Evolutionary conservation across 345 rosid species (phyloP), one percentile per base, ranked within the genome.

Genomic region (Kandelia obovata): DNA sequence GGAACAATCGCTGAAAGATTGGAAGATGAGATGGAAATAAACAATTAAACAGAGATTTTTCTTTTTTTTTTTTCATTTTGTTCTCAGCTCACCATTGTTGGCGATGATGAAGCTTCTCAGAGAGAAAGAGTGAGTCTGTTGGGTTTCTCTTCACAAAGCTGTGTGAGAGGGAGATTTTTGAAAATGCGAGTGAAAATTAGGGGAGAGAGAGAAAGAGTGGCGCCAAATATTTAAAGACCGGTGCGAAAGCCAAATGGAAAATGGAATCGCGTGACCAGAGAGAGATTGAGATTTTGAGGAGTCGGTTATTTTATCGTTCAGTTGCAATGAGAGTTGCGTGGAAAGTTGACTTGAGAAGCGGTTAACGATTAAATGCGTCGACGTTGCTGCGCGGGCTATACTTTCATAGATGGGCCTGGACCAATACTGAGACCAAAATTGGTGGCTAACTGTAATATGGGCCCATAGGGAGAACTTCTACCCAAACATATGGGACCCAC

Each of bases 31-130:
- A 6, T 52, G 30, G 64, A 60, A 75, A 39, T 28, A 10, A 75
- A 65, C 7, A 15, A 34, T 68, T 60, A 35, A 73, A 61, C 63
- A 17, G 39, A 60, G 28, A 39, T 9, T 43, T 51, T 37, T 20
- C 4, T 31, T 39, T 39, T 9, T 39, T 13, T 28, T 65, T 66
- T 31, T 31, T 5, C 34, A 4, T 28, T 31, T 31, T 31, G 0
- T 70, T 71, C 49, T 68, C 32, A 49, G 21, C 84, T 80, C 81
- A 86, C 94, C 91, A 89, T 88, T 63, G 77, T 73, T 59, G 71
- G 75, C 64, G 68, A 75, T 49, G 43, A 34, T 30, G 25, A 66
- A 34, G 25, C 47, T 58, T 43, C 49, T 37, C 2, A 7, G 37
- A 34, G 10, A 34, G 37, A 34, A 6, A 28, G 51, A 27, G 26